These are phyloP conservation scores for Hirsutella minnesotensis DNA, from an alignment of 2,329 filamentous ascomycete species.

Conservation along the genomic window DNA sequence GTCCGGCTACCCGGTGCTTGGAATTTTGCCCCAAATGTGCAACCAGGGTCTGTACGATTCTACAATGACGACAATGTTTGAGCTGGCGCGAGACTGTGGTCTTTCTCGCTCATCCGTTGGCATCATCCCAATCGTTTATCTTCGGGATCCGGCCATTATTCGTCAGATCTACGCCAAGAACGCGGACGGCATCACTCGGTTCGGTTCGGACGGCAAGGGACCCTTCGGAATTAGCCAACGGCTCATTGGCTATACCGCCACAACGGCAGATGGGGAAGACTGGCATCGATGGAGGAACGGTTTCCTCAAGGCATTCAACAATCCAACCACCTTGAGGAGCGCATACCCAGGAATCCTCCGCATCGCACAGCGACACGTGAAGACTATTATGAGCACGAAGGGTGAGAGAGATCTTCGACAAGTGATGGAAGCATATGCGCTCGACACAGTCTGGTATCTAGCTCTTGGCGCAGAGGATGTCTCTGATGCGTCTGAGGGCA, in stretches of 20 bases:
- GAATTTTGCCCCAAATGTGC: constrained; percentile 3
- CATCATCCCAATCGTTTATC: constrained; percentile 1
- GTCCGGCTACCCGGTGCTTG: constrained; percentile 1
- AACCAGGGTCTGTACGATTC: constrained; percentile 1
- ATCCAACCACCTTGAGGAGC: background rate
- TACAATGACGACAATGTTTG: background rate
- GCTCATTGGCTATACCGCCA: constrained; percentile 1
- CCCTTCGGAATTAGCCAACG: constrained; percentile 2
- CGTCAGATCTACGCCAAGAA: constrained; percentile 2
- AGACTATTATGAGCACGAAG: background rate
- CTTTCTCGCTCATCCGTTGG: constrained; percentile 1
- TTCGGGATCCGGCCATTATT: constrained; percentile 3
- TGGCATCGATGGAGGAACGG: constrained; percentile 4
- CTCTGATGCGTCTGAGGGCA: background rate
- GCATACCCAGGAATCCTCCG: background rate
- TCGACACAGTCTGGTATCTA: constrained; percentile 3
- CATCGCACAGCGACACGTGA: constrained; percentile 1
- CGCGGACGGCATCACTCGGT: constrained; percentile 1
- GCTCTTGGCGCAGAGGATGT: constrained; percentile 1
- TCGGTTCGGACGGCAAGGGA: background rate
- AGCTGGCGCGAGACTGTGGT: constrained; percentile 1
- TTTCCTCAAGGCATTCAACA: constrained; percentile 1
- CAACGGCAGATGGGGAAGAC: constrained; percentile 2
- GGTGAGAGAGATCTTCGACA: background rate
- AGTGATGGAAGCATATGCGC: constrained; percentile 1